phyloP scores from a whole-genome alignment of 2,329 filamentous ascomycete genomes.

The Fusarium euwallaceae region DNA sequence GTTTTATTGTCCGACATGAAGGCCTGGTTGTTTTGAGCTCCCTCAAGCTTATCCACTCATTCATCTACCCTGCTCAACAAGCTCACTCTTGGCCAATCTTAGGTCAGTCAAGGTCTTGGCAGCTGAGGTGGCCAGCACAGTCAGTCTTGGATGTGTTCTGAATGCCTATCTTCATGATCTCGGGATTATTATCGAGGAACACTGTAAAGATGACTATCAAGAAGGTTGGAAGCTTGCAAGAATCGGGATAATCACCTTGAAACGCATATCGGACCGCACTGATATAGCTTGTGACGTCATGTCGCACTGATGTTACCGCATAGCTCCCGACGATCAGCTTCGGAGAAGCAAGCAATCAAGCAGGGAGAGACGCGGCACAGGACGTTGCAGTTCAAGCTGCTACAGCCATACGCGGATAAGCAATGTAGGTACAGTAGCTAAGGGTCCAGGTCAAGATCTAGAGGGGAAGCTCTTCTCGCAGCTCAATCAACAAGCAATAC shows the following conservation, averaged over 20 bases:
- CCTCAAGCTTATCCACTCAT: neutral
- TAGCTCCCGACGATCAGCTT: neutral
- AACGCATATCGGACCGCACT: neutral
- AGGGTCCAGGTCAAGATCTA: conserved; percentile 5
- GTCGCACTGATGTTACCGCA: neutral
- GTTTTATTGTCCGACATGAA: neutral
- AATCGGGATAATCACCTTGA: neutral
- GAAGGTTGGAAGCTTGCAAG: neutral
- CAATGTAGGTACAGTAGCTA: neutral
- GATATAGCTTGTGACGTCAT: conserved; percentile 34
- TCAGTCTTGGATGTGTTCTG: neutral
- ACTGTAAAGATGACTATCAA: neutral
- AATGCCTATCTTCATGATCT: neutral
- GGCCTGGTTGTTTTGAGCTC: neutral
- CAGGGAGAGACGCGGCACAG: conserved; percentile 1
- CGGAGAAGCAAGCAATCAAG: neutral
- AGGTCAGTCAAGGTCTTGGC: neutral
- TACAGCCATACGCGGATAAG: neutral
- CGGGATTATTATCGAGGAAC: neutral
- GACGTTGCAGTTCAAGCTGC: conserved; percentile 26
- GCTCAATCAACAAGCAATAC: neutral
- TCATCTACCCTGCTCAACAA: neutral
- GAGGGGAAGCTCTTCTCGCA: neutral
- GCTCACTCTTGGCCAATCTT: neutral
- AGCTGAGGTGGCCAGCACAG: conserved; percentile 2